Evolutionary conservation across 306 rosid genomes (phyloP).

Genomic region (Mimosa pudica): DNA sequence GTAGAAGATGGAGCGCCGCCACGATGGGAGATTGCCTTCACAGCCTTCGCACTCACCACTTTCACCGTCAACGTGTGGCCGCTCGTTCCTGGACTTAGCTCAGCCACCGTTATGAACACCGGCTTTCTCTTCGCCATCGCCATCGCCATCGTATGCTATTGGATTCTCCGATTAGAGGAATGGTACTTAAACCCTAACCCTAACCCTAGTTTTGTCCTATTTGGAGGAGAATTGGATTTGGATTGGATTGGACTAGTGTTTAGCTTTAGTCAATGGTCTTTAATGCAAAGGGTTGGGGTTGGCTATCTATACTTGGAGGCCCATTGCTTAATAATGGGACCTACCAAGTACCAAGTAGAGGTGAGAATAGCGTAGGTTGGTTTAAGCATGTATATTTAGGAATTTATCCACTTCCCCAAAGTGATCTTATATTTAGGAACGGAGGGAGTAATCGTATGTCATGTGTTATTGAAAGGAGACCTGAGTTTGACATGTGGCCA

Average conservation of each 20-base stretch:
- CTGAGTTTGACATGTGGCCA: no score
- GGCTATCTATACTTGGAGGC: no score
- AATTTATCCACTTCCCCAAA: no score
- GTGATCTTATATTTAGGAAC: no score
- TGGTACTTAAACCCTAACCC: slow-evolving; percentile 45
- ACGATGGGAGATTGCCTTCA: slow-evolving; percentile 36
- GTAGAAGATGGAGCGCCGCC: slow-evolving; percentile 52
- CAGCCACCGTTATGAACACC: slow-evolving; percentile 75
- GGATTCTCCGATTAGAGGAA: not conserved
- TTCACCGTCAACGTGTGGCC: slow-evolving; percentile 87
- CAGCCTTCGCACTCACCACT: slow-evolving; percentile 63
- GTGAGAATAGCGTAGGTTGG: no score
- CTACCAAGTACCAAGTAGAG: no score
- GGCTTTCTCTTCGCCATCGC: slow-evolving; percentile 74
- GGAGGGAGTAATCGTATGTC: no score
- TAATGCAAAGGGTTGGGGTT: no score
- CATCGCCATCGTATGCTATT: not conserved
- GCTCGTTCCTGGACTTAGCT: slow-evolving; percentile 72
- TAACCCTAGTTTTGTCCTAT: slow-evolving; percentile 27
- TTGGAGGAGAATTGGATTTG: not conserved
- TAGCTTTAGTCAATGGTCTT: no score
- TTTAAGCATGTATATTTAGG: no score
- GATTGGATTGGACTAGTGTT: not conserved
- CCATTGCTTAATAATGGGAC: no score
- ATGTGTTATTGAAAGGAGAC: no score